A percentile compares a stretch with the other conserved stretches of the same genome.
phyloP scores from a whole-genome alignment of 768 basidiomycete genomes.

The Suillus lakei region DNA sequence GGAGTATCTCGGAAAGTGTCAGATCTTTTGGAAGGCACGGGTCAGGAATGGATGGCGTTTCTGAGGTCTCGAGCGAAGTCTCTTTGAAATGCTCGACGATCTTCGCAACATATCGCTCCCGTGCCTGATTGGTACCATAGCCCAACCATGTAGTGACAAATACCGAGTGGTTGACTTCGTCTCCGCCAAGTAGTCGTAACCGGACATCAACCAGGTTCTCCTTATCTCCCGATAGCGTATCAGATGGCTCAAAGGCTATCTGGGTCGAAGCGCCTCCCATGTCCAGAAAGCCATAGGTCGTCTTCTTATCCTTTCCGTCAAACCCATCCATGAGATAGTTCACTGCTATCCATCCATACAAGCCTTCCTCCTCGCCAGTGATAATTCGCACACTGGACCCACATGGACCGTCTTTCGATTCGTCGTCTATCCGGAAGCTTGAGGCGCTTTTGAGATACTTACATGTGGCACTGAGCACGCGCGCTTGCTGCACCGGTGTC shows the following conservation, averaged over 20 bases:
- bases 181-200: constrained; percentile 79
- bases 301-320: constrained; percentile 56
- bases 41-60: constrained; percentile 61
- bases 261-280: constrained; percentile 99
- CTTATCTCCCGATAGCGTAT: constrained; percentile 55
- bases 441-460: constrained; percentile 75
- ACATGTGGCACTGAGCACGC: constrained; percentile 80
- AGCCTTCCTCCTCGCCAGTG: constrained; percentile 96
- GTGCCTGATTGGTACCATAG: constrained; percentile 96
- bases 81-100: constrained; percentile 51
- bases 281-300: constrained; percentile 97
- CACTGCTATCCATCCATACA: constrained; percentile 99
- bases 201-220: constrained; percentile 76
- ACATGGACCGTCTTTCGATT: constrained; percentile 77
- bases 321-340: constrained; percentile 99
- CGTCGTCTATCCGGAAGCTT: constrained; percentile 73
- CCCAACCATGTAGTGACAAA: constrained; percentile 99
- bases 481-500: constrained; percentile 64
- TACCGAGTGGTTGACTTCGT: constrained; percentile 88
- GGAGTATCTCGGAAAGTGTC: constrained; percentile 58
- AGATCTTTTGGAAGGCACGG: constrained; percentile 90
- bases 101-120: constrained; percentile 85
- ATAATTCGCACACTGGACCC: constrained; percentile 94
- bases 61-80: constrained; percentile 18
- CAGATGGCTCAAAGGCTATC: constrained; percentile 92